Evolutionary conservation across 805 yeast genomes (phyloP).

Genomic region (Phaffomyces antillensis): DNA sequence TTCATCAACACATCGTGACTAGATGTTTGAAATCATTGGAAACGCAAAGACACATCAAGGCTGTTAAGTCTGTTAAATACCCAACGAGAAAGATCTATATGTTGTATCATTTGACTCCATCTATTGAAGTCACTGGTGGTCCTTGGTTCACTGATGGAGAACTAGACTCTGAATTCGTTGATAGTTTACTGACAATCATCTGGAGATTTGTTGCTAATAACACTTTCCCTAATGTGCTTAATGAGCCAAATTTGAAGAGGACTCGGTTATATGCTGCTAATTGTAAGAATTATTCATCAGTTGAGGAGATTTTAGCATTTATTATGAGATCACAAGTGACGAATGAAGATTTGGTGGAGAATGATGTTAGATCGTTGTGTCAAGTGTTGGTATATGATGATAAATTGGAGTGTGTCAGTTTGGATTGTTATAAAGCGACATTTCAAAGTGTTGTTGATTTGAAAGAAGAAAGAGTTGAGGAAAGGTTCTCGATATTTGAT

Average conservation of each 20-base stretch:
- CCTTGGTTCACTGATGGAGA: constrained; percentile 99
- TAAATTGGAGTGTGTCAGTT: constrained; percentile 58
- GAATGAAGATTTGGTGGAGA: constrained; percentile 65
- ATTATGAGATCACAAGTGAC: constrained; percentile 69
- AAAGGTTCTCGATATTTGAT: constrained; percentile 34
- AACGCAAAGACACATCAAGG: constrained; percentile 73
- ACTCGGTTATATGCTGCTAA: constrained; percentile 45
- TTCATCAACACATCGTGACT: constrained; percentile 86
- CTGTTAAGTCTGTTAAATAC: constrained; percentile 82
- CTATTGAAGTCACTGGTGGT: constrained; percentile 95
- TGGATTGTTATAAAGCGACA: constrained; percentile 70
- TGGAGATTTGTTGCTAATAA: constrained; percentile 80
- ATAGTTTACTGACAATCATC: constrained; percentile 70
- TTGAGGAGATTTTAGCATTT: constrained; percentile 70
- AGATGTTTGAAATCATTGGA: constrained; percentile 79
- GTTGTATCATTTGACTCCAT: constrained; percentile 90
- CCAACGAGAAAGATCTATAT: constrained; percentile 95
- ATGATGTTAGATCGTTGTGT: constrained; percentile 75
- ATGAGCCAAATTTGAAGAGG: constrained; percentile 19
- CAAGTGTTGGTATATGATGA: constrained; percentile 87
- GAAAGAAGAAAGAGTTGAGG: constrained; percentile 28
- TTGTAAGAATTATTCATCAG: constrained; percentile 57
- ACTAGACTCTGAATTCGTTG: constrained; percentile 88
- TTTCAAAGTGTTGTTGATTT: constrained; percentile 75
- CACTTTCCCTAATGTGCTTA: constrained; percentile 69